phyloP scores from a whole-genome alignment of 345 rosid genomes.

The Rhodamnia rubescens region DNA sequence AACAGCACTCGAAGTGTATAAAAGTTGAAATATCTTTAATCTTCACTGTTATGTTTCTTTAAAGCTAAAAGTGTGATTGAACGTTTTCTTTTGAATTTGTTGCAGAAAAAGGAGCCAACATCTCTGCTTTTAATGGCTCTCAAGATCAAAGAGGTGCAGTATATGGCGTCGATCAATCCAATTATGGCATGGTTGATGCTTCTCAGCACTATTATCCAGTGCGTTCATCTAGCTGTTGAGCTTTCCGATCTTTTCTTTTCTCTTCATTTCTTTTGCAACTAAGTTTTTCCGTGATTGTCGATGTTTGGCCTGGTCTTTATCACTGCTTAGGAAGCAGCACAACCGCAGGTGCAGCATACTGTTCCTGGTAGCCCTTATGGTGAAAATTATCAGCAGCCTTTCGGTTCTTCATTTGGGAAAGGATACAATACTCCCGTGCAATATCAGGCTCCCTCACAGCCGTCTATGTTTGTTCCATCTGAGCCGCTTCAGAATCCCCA shows the following conservation, averaged over 20 bases:
- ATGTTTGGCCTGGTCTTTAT: not conserved
- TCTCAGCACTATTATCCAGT: conserved; percentile 43
- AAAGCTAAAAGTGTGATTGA: not conserved
- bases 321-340: conserved; percentile 19
- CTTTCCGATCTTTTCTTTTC: not conserved
- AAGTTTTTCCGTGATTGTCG: not conserved
- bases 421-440: conserved; percentile 35
- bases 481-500: conserved; percentile 43
- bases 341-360: conserved; percentile 36
- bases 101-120: conserved; percentile 45
- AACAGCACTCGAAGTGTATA: not conserved
- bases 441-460: conserved; percentile 14
- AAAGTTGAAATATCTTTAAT: not conserved
- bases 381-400: conserved; percentile 50
- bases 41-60: not conserved
- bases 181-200: conserved; percentile 15
- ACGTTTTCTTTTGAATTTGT: not conserved
- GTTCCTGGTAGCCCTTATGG: conserved; percentile 38
- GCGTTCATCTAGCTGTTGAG: not conserved
- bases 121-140: conserved; percentile 23
- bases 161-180: conserved; percentile 18
- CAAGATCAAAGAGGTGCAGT: conserved; percentile 19
- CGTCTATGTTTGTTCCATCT: conserved; percentile 64
- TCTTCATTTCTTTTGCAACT: not conserved
- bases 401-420: conserved; percentile 18